These are phyloP conservation scores for Albifimbria verrucaria DNA, from an alignment of 2,329 filamentous ascomycete species.

Conservation along the genomic window DNA sequence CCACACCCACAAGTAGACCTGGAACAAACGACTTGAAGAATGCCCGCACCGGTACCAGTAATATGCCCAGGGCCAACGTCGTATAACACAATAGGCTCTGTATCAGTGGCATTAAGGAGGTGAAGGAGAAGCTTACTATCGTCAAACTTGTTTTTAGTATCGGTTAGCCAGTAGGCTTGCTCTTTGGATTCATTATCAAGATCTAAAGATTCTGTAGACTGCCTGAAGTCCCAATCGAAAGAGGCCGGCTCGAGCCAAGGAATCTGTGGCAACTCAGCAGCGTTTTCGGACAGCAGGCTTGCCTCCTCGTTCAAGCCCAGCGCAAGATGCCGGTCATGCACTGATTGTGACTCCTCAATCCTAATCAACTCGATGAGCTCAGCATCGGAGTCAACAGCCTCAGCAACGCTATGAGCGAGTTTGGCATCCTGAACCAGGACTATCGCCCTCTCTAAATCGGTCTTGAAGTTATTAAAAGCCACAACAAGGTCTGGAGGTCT, in stretches of 20 bases:
- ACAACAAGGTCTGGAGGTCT: slow-evolving; percentile 6
- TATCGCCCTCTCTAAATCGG: slow-evolving; percentile 6
- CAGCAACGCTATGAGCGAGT: slow-evolving; percentile 8
- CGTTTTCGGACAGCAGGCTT: too few species aligned
- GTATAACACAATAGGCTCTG: too few species aligned
- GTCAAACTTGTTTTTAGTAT: too few species aligned
- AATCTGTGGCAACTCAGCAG: background rate
- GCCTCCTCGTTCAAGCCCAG: background rate
- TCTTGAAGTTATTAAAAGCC: slow-evolving; percentile 7
- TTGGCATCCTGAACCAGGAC: slow-evolving; percentile 3
- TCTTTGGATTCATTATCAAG: too few species aligned
- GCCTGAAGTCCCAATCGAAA: background rate
- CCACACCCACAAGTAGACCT: too few species aligned
- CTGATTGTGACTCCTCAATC: background rate
- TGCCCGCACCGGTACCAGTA: too few species aligned
- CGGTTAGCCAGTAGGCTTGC: too few species aligned
- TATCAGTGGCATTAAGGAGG: too few species aligned
- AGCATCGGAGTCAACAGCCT: slow-evolving; percentile 8
- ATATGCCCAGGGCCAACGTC: too few species aligned
- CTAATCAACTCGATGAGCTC: slow-evolving; percentile 2
- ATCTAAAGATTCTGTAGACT: background rate
- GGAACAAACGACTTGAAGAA: too few species aligned
- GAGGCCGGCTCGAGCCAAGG: background rate
- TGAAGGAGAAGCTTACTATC: too few species aligned
- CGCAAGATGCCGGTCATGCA: background rate